Evolutionary conservation across 2,329 filamentous ascomycete genomes (phyloP).

Genomic region (Neophaeococcomyces aloes): DNA sequence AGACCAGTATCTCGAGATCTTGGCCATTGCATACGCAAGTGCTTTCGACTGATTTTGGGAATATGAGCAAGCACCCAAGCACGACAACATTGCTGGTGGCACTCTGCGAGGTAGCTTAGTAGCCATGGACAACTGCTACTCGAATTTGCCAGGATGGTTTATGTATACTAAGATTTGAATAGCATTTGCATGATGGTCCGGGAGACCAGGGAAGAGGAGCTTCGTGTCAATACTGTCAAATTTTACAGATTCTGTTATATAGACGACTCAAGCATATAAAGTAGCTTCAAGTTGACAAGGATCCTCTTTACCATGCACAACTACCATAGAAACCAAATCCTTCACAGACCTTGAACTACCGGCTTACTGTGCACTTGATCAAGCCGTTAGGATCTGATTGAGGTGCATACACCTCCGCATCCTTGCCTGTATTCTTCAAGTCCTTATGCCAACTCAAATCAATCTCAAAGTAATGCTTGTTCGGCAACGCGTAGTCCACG

Average conservation of each 20-base stretch:
- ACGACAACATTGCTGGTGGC: neutral
- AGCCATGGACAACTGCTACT: too few species aligned
- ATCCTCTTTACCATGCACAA: neutral
- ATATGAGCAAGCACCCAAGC: neutral
- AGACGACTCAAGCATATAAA: too few species aligned
- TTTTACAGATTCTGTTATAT: neutral
- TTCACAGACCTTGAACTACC: conserved; percentile 16
- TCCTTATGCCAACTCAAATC: conserved; percentile 96
- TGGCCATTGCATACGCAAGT: too few species aligned
- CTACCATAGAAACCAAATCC: neutral
- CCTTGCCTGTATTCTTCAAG: conserved; percentile 84
- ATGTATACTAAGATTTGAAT: neutral
- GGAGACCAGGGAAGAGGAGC: neutral
- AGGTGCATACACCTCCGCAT: conserved; percentile 90
- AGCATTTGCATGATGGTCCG: neutral
- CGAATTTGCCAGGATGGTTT: neutral
- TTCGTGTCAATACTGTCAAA: conserved; percentile 1
- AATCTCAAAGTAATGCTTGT: conserved; percentile 98
- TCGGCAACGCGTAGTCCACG: conserved; percentile 77
- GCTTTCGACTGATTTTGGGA: too few species aligned
- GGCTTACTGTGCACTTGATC: conserved; percentile 76
- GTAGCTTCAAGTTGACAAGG: too few species aligned
- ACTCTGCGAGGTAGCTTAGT: too few species aligned
- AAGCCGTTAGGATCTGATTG: conserved; percentile 89
- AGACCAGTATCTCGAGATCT: too few species aligned